Evolutionary conservation across 23 red algal genomes (phyloP).

Genomic region (Gracilariopsis chorda): DNA sequence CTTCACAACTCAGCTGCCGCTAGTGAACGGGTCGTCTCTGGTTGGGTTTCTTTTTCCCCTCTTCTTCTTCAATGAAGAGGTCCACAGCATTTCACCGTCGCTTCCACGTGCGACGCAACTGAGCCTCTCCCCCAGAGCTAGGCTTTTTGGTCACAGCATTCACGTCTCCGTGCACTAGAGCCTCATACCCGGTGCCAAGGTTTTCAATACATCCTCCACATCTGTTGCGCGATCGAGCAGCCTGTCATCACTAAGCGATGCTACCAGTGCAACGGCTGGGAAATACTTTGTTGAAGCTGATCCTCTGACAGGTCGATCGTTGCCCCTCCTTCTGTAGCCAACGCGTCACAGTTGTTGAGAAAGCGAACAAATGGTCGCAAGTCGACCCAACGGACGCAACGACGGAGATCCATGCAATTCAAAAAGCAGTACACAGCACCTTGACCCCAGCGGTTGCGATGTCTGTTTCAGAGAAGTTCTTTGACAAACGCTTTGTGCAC

Average conservation of each 20-base stretch:
- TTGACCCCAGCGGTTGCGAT: no score
- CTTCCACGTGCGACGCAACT: not conserved
- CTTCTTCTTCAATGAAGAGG: not conserved
- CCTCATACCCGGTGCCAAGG: not conserved
- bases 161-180: not conserved
- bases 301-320: not conserved
- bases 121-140: not conserved
- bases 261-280: not conserved
- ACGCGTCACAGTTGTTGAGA: not conserved
- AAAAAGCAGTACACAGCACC: no score
- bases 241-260: not conserved
- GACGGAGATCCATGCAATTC: no score
- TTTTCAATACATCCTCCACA: not conserved
- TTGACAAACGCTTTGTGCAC: no score
- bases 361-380: constrained; percentile 10
- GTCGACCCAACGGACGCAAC: not conserved
- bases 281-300: not conserved
- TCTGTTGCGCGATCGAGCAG: not conserved
- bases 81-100: not conserved
- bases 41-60: constrained; percentile 1
- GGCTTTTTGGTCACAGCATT: not conserved
- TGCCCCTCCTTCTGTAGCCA: not conserved
- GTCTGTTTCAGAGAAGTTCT: no score
- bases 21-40: not conserved
- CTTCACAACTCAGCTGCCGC: not conserved